A percentile compares a stretch with the other conserved stretches of the same genome.
These are phyloP conservation scores for Trichocomaceae sp. DNA, from an alignment of 2,329 filamentous ascomycete genomes.

Conservation along the genomic window DNA sequence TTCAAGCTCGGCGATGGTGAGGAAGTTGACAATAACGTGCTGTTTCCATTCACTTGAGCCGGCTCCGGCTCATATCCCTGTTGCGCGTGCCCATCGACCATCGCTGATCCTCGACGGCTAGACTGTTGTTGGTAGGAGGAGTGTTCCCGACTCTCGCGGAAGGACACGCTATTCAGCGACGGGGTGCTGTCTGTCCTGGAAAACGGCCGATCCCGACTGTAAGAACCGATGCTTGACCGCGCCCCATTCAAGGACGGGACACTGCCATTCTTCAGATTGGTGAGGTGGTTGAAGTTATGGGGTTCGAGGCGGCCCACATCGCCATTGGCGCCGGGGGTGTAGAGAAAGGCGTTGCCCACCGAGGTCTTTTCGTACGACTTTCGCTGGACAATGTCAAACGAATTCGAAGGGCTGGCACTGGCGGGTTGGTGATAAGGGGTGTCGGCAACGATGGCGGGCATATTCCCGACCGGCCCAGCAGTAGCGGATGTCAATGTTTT, in stretches of 20 bases:
- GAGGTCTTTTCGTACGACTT: constrained; percentile 41
- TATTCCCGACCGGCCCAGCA: constrained; percentile 17
- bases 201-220: constrained; percentile 35
- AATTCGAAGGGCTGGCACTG: constrained; percentile 26
- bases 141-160: constrained; percentile 28
- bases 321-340: constrained; percentile 41
- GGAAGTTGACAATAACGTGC: not conserved
- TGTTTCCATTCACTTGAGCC: constrained; percentile 12
- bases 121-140: constrained; percentile 12
- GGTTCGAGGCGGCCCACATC: constrained; percentile 36
- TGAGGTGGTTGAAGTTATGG: constrained; percentile 24
- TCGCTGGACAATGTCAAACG: constrained; percentile 35
- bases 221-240: constrained; percentile 40
- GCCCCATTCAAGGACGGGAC: constrained; percentile 57
- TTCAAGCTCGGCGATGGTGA: constrained; percentile 9
- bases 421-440: constrained; percentile 24
- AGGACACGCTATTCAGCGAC: constrained; percentile 32
- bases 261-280: constrained; percentile 45
- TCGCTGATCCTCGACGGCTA: constrained; percentile 11
- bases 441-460: constrained; percentile 37
- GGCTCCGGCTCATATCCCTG: constrained; percentile 22
- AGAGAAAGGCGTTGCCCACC: constrained; percentile 41
- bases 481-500: not conserved
- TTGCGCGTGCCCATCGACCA: constrained; percentile 24
- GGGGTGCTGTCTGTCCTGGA: constrained; percentile 44